Percentiles rank a stretch among this genome's conserved stretches.
Evolutionary conservation across 805 yeast genomes (phyloP).

Genomic region (Suhomyces canberraensis): DNA sequence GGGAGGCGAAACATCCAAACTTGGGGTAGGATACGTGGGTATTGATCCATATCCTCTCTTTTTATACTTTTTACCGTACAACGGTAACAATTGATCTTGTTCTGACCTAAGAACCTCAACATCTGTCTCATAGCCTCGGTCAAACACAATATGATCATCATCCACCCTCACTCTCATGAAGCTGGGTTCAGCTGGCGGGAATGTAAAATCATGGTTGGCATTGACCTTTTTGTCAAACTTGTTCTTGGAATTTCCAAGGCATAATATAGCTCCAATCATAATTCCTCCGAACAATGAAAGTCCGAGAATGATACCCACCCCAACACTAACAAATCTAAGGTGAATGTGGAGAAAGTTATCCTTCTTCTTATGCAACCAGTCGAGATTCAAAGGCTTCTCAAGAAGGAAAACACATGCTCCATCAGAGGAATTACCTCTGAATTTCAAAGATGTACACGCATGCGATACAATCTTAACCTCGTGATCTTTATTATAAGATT

Average conservation of each 20-base stretch:
- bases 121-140: slow-evolving; percentile 44
- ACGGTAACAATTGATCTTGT: slow-evolving; percentile 28
- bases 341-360: slow-evolving; percentile 50
- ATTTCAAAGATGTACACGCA: slow-evolving; percentile 51
- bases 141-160: slow-evolving; percentile 25
- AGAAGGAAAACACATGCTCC: slow-evolving; percentile 58
- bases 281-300: slow-evolving; percentile 36
- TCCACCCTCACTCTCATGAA: slow-evolving; percentile 38
- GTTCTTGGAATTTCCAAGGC: slow-evolving; percentile 7
- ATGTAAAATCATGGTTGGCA: slow-evolving; percentile 2
- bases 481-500: slow-evolving; percentile 47
- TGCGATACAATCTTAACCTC: slow-evolving; percentile 57
- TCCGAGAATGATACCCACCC: slow-evolving; percentile 65
- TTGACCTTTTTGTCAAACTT: slow-evolving; percentile 2
- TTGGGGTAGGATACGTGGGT: not conserved
- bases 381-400: slow-evolving; percentile 63
- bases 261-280: slow-evolving; percentile 9
- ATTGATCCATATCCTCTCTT: slow-evolving; percentile 20
- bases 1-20: not conserved
- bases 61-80: slow-evolving; percentile 15
- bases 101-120: slow-evolving; percentile 33
- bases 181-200: slow-evolving; percentile 21
- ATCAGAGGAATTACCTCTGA: slow-evolving; percentile 14
- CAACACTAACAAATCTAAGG: slow-evolving; percentile 65
- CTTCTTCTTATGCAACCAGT: slow-evolving; percentile 52